phyloP scores from a whole-genome alignment of 2,329 filamentous ascomycete species.

The Xylariaceae sp. region DNA sequence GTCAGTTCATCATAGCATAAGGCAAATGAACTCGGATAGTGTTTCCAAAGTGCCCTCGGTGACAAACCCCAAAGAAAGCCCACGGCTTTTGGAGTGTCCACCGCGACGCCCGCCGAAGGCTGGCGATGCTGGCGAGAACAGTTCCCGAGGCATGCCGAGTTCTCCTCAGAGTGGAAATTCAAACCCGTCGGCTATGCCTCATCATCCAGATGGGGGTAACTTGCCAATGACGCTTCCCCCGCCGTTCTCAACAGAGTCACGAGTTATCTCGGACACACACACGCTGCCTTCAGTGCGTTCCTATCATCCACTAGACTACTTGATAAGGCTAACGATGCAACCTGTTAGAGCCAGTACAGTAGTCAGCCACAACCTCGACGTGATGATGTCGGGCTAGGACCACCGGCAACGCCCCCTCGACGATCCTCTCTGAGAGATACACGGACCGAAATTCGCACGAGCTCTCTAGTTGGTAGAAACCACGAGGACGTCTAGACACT shows the following conservation, averaged over 20 bases:
- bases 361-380: conserved; percentile 10
- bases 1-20: conserved; percentile 8
- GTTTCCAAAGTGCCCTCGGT: conserved; percentile 11
- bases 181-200: conserved; percentile 16
- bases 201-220: conserved; percentile 13
- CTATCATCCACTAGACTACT: background rate
- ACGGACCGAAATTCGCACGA: conserved; percentile 14
- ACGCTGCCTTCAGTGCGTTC: conserved; percentile 35
- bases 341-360: conserved; percentile 14
- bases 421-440: conserved; percentile 25
- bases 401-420: conserved; percentile 31
- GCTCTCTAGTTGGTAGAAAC: conserved; percentile 20
- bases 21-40: conserved; percentile 9
- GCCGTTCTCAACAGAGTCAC: conserved; percentile 33
- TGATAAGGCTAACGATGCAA: conserved; percentile 5
- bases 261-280: conserved; percentile 32
- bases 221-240: conserved; percentile 31
- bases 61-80: conserved; percentile 14
- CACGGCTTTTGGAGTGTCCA: conserved; percentile 17
- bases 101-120: conserved; percentile 22
- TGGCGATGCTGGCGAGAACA: conserved; percentile 14
- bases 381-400: conserved; percentile 13
- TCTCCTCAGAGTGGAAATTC: conserved; percentile 26
- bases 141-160: conserved; percentile 15
- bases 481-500: background rate